Conservation (phyloP, 2,329 filamentous ascomycete genomes). For the Tolypocladium album region DNA sequence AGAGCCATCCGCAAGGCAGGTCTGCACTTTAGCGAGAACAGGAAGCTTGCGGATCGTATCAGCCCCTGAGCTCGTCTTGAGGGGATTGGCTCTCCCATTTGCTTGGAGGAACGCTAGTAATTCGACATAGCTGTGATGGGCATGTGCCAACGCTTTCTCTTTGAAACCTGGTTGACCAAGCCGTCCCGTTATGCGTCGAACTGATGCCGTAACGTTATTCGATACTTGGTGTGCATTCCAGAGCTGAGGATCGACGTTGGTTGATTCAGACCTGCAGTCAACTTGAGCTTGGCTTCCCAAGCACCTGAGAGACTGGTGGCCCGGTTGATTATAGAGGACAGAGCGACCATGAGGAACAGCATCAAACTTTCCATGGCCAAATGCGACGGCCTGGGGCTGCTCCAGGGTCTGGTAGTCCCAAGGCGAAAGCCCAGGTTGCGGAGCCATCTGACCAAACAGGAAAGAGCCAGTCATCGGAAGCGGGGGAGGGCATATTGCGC, state of each 20-base stretch:
- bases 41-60: constrained; percentile 35
- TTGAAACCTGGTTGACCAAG: constrained; percentile 37
- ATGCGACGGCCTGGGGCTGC: not conserved
- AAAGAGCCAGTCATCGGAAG: constrained; percentile 17
- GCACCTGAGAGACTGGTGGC: not conserved
- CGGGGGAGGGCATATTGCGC: constrained; percentile 26
- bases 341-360: not conserved
- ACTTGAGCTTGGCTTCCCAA: not conserved
- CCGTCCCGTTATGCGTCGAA: not conserved
- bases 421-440: constrained; percentile 6
- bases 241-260: not conserved
- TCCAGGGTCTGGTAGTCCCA: constrained; percentile 4
- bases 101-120: constrained; percentile 55
- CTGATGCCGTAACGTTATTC: not conserved
- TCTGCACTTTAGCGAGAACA: constrained; percentile 38
- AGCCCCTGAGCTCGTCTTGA: constrained; percentile 24
- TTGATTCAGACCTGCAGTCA: not conserved
- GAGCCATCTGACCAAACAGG: constrained; percentile 17
- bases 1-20: not conserved
- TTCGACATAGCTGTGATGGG: constrained; percentile 64
- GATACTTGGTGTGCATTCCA: not conserved
- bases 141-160: constrained; percentile 57
- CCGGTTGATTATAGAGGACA: not conserved
- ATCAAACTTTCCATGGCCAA: not conserved
- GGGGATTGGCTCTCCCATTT: constrained; percentile 36